Conservation (phyloP, 2,329 filamentous ascomycete species). For the Simplicillium aogashimaense region DNA sequence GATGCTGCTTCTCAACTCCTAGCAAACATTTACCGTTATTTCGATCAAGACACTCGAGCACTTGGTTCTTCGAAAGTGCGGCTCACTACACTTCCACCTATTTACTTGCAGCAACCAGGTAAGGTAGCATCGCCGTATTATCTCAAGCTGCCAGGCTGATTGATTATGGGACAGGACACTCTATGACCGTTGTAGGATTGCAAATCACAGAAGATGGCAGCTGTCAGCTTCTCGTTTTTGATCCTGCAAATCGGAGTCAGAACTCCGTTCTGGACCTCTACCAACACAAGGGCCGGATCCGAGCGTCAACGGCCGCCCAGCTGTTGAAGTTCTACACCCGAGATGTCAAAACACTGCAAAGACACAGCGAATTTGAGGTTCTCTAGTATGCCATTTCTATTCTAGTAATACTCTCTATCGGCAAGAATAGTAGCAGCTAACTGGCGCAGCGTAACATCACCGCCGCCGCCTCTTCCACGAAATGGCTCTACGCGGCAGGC, state of each 20-base stretch:
- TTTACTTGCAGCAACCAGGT: conserved; percentile 84
- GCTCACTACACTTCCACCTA: conserved; percentile 61
- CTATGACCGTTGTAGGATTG: conserved; percentile 79
- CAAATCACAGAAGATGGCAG: conserved; percentile 58
- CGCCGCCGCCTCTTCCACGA: neutral
- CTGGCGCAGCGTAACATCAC: neutral
- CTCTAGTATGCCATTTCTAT: conserved; percentile 43
- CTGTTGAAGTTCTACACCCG: conserved; percentile 67
- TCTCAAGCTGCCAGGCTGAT: conserved; percentile 2
- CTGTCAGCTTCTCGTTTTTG: conserved; percentile 71
- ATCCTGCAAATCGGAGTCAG: conserved; percentile 71
- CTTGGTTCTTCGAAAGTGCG: too few species aligned
- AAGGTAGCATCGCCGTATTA: conserved; percentile 9
- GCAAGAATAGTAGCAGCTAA: neutral
- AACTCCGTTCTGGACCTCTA: conserved; percentile 7
- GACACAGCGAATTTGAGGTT: conserved; percentile 70
- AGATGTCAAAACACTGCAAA: conserved; percentile 55
- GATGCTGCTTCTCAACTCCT: conserved; percentile 39
- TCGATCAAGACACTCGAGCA: conserved; percentile 22
- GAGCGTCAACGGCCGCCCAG: conserved; percentile 20
- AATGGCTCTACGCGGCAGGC: neutral
- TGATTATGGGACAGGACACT: conserved; percentile 53
- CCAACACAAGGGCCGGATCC: too few species aligned
- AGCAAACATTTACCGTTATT: conserved; percentile 63
- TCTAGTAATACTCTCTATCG: neutral